phyloP scores from a whole-genome alignment of 192 early-diverging fungal species.

The Paraglomus occultum region DNA sequence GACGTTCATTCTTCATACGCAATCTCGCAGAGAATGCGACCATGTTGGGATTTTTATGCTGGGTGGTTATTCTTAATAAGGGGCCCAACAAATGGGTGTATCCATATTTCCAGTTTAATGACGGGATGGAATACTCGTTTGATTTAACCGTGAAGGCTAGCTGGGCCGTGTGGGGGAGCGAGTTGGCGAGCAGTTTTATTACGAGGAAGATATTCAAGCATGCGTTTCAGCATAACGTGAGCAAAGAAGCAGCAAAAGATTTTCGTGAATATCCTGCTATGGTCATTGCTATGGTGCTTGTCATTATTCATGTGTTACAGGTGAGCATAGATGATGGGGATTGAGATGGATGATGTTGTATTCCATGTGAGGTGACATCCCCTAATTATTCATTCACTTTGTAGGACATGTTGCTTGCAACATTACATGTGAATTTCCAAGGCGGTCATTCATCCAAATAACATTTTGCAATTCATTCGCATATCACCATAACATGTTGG shows the following conservation, averaged over 20 bases:
- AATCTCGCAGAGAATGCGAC: constrained; percentile 77
- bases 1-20: constrained; percentile 66
- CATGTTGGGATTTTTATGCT: constrained; percentile 71
- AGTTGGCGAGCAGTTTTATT: constrained; percentile 60
- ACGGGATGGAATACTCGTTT: constrained; percentile 51
- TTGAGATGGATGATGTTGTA: too few species aligned
- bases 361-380: too few species aligned
- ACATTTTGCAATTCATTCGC: too few species aligned
- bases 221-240: constrained; percentile 56
- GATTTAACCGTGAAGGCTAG: constrained; percentile 59
- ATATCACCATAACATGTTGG: too few species aligned
- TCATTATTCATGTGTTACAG: constrained; percentile 71
- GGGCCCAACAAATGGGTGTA: constrained; percentile 68
- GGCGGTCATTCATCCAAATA: too few species aligned
- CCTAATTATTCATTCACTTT: too few species aligned
- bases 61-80: constrained; percentile 67
- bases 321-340: constrained; percentile 11
- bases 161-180: constrained; percentile 62
- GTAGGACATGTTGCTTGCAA: too few species aligned
- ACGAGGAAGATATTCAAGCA: constrained; percentile 61
- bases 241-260: constrained; percentile 63
- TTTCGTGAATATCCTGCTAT: constrained; percentile 67
- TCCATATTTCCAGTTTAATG: constrained; percentile 69
- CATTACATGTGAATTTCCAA: too few species aligned
- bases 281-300: constrained; percentile 62